A percentile compares a stretch with the other conserved stretches of the same genome.
Conservation (phyloP, 768 basidiomycete species). For the Trametes sanguinea region DNA sequence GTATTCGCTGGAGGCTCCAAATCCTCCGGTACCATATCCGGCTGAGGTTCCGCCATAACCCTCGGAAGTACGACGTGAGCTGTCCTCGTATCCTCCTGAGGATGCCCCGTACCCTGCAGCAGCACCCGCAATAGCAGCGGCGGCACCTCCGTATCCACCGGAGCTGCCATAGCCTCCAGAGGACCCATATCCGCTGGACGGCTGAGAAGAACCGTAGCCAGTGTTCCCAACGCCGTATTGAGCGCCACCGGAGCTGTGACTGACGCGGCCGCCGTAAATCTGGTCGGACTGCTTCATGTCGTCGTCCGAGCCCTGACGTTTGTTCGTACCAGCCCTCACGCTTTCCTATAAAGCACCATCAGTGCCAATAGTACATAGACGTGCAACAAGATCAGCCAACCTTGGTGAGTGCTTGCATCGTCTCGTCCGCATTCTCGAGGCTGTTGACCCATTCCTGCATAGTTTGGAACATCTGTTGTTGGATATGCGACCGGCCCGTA, state of each 20-base stretch:
- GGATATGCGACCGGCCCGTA: slow-evolving; percentile 52
- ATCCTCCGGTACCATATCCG: neutral
- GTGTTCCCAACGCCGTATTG: slow-evolving; percentile 8
- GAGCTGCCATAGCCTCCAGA: neutral
- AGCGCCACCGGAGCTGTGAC: slow-evolving; percentile 10
- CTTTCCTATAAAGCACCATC: slow-evolving; percentile 42
- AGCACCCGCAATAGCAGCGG: neutral
- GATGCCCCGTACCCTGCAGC: slow-evolving; percentile 7
- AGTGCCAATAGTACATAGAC: neutral
- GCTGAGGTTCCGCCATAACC: slow-evolving; percentile 5
- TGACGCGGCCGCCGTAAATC: slow-evolving; percentile 22
- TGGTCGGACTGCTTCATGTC: slow-evolving; percentile 26
- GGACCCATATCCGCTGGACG: slow-evolving; percentile 3
- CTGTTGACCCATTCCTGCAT: slow-evolving; percentile 56
- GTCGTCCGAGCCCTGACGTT: slow-evolving; percentile 52
- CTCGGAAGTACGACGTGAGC: neutral
- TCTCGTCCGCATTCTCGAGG: slow-evolving; percentile 46
- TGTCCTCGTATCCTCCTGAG: slow-evolving; percentile 7
- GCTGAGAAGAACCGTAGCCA: slow-evolving; percentile 6
- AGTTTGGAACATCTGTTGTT: slow-evolving; percentile 59
- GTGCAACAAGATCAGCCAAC: slow-evolving; percentile 29
- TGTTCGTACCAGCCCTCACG: slow-evolving; percentile 57
- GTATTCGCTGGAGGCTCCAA: neutral
- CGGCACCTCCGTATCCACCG: neutral
- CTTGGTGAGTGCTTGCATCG: slow-evolving; percentile 55